Evolutionary conservation across 805 yeast genomes (phyloP).

Genomic region (Wickerhamomyces hampshirensis): DNA sequence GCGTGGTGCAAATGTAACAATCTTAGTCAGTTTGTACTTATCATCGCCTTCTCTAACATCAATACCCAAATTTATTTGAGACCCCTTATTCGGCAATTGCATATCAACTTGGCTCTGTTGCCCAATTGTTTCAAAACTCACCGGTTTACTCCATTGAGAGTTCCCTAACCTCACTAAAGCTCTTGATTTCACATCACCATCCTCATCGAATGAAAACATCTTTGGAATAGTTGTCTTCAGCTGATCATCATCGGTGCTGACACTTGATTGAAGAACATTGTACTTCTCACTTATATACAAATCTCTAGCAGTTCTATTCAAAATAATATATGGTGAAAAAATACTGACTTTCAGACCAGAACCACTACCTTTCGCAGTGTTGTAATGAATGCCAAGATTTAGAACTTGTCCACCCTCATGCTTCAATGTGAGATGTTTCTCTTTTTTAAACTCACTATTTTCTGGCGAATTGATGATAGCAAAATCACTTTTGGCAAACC

Average conservation of each 20-base stretch:
- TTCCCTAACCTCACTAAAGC: constrained; percentile 63
- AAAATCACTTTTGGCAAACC: constrained; percentile 62
- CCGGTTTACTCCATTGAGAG: constrained; percentile 65
- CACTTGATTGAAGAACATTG: constrained; percentile 47
- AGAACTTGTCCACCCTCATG: constrained; percentile 65
- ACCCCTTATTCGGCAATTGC: constrained; percentile 43
- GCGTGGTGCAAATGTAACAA: constrained; percentile 78
- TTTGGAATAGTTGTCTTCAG: constrained; percentile 46
- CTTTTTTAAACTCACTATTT: constrained; percentile 51
- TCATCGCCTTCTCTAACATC: constrained; percentile 81
- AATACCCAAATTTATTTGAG: constrained; percentile 74
- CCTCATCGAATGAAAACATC: constrained; percentile 79
- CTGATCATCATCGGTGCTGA: constrained; percentile 26
- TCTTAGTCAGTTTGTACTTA: constrained; percentile 68
- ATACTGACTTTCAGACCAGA: constrained; percentile 63
- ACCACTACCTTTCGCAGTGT: constrained; percentile 41
- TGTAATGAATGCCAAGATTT: constrained; percentile 60
- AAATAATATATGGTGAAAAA: constrained; percentile 79
- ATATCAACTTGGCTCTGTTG: constrained; percentile 58
- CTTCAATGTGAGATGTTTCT: constrained; percentile 45
- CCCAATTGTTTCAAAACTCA: constrained; percentile 89
- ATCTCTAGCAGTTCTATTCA: constrained; percentile 74
- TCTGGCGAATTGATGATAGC: constrained; percentile 60
- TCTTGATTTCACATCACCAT: constrained; percentile 54
- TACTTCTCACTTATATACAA: constrained; percentile 49